Conservation (phyloP, 2,329 filamentous ascomycete species). For the Aspergillus fischeri region DNA sequence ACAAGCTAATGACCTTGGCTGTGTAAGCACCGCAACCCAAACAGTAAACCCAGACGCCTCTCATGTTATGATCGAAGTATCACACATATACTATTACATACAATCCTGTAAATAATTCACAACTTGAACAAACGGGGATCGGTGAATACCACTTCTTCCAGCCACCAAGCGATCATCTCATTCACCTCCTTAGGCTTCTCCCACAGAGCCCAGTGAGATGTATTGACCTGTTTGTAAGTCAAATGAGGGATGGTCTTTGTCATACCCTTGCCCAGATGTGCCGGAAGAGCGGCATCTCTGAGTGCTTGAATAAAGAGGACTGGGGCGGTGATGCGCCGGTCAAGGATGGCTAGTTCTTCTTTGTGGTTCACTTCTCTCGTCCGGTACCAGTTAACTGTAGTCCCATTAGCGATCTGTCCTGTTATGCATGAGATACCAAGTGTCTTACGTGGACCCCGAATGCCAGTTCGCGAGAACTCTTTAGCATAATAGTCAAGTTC, state of each 20-base stretch:
- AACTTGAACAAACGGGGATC: constrained; percentile 17
- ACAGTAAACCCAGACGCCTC: not conserved
- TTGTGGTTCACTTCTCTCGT: constrained; percentile 67
- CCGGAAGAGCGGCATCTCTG: constrained; percentile 67
- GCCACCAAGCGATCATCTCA: constrained; percentile 61
- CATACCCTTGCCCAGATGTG: constrained; percentile 69
- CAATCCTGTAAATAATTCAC: not conserved
- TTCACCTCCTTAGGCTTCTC: constrained; percentile 71
- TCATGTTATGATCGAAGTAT: not conserved
- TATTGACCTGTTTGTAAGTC: constrained; percentile 61
- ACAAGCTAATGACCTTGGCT: not conserved
- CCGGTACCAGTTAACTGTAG: constrained; percentile 78
- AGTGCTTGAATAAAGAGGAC: constrained; percentile 71
- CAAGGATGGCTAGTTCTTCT: constrained; percentile 57
- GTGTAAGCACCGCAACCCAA: not conserved
- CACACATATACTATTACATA: not conserved
- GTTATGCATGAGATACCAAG: not conserved
- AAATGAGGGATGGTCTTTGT: constrained; percentile 61
- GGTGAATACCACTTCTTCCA: constrained; percentile 53
- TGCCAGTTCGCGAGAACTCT: constrained; percentile 66
- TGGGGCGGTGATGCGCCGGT: constrained; percentile 54
- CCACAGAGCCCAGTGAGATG: constrained; percentile 78
- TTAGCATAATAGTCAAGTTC: constrained; percentile 74
- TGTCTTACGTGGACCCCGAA: constrained; percentile 65
- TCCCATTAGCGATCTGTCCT: constrained; percentile 1